phyloP scores from a whole-genome alignment of 2,329 filamentous ascomycete genomes.

The Phoma herbarum region DNA sequence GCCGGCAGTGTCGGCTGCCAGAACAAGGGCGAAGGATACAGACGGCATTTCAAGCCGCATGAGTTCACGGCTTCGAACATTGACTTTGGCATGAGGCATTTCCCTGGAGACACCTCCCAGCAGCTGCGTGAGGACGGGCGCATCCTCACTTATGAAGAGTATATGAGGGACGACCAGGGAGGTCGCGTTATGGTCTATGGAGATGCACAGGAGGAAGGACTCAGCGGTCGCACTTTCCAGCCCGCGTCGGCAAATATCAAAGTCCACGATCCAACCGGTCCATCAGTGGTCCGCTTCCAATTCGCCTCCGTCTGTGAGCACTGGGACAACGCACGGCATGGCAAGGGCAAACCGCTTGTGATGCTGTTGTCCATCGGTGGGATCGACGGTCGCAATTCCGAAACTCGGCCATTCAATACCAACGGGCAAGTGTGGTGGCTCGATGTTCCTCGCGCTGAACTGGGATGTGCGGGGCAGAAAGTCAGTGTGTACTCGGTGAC shows the following conservation, averaged over 20 bases:
- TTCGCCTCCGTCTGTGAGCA: slow-evolving; percentile 83
- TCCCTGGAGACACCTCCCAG: slow-evolving; percentile 71
- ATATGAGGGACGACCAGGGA: slow-evolving; percentile 68
- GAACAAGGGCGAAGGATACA: slow-evolving; percentile 60
- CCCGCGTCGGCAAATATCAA: slow-evolving; percentile 69
- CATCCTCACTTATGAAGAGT: slow-evolving; percentile 79
- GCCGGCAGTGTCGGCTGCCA: slow-evolving; percentile 70
- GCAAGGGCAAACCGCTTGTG: slow-evolving; percentile 70
- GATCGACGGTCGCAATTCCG: slow-evolving; percentile 72
- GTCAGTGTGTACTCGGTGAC: slow-evolving; percentile 71
- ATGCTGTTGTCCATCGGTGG: slow-evolving; percentile 71
- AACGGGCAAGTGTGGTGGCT: slow-evolving; percentile 84
- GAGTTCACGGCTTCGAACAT: slow-evolving; percentile 74
- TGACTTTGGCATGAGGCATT: slow-evolving; percentile 82
- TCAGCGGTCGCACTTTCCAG: slow-evolving; percentile 66
- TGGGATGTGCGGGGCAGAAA: slow-evolving; percentile 64
- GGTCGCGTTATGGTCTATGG: slow-evolving; percentile 59
- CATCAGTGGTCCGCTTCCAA: slow-evolving; percentile 73
- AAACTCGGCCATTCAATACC: slow-evolving; percentile 73
- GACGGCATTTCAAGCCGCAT: slow-evolving; percentile 69
- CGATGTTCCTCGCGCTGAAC: slow-evolving; percentile 67
- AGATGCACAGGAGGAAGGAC: slow-evolving; percentile 57
- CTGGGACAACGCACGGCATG: slow-evolving; percentile 77
- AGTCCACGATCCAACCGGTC: slow-evolving; percentile 60
- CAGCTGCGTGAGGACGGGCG: slow-evolving; percentile 81